Evolutionary conservation across 768 basidiomycete genomes (phyloP), one percentile per base, ranked within the genome.

Genomic region (Lentinula detonsa): DNA sequence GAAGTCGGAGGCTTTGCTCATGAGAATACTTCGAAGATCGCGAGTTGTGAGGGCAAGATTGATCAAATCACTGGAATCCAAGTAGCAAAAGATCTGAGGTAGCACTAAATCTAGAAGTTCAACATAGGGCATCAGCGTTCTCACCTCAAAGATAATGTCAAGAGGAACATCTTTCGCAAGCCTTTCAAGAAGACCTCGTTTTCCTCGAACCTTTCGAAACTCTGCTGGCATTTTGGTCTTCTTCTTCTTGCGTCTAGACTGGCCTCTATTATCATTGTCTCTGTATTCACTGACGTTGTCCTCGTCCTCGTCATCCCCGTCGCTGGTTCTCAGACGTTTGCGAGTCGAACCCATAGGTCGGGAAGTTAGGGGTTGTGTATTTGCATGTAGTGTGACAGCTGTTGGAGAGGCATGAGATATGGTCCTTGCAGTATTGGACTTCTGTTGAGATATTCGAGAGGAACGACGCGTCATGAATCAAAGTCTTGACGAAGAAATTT

Each of bases 21-120:
- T 74, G 42, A 85, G 75, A 23, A 81, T 64, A 28, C 68, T 66
- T 51, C 82, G 74, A 18, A 84, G 78, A 50, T 78, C 73, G 68
- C 80, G 82, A 11, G 75, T 78, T 40, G 75, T 81, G 55, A 83
- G 77, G 5, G 83, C 67, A 45, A 85, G 73, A 61, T 76, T 75
- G 35, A 85, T 69, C 45, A 85, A 67, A 66, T 85, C 84, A 43
- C 74, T 65, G 0, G 85, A 81, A 34, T 71, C 68, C 50, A 85
- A 71, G 57, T 78, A 74, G 18, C 76, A 74, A 59, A 85, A 79
- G 62, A 85, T 81, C 83, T 86, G 61, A 13, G 21, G 49, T 16
- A 34, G 11, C 18, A 51, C 3, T 23, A 15, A 2, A 33, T 13
- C 9, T 9, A 51, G 23, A 1, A n/a, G 23, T 9, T 28, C 16